Base-by-base conservation (phyloP, 106 monocot species). In the Allium fistulosum region DNA sequence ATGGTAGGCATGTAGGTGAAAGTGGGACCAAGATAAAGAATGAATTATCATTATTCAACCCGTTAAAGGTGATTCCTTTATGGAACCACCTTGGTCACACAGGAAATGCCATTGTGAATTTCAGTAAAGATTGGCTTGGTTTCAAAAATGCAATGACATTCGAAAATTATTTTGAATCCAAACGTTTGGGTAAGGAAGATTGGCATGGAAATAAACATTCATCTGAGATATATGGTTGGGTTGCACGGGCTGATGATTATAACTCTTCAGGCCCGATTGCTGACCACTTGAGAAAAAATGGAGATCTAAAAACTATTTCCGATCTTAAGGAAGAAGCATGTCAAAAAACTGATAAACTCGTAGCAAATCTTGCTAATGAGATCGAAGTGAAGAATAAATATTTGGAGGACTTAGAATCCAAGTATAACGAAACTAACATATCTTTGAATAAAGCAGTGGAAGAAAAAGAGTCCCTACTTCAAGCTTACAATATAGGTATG, bases 51-150 rank as follows among this genome's bases (percentile, higher is more conserved):
- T 26, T 49, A 49, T 94, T 87, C 55, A 68, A 80, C 51, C 87
- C 87, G 14, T 53, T 76, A 50, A 84, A 81, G 47, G 77, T 94
- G 11, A 71, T 58, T 67, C 63, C 80, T 58, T 52, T 94, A 17
- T 82, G 78, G 82, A 74, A 80, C 66, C 66, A 58, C 64, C 62
- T 46, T 22, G 90, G 94, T 46, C 82, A 84, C 49, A 76, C 89
- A 7, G 94, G 94, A 12, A 82, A 57, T 59, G 82, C 84, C 2
- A 57, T 94, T 58, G 90, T 94, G 2, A 74, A 82, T 12, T 94
- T 94, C 58, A 67, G 64, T 49, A 83, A 77, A 58, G 90, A 90
- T 12, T 94, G 94, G 94, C 71, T 8, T 62, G 94, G 94, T 9
- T 90, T 87, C 66, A 75, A 68, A 47, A 62, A 90, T 71, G 94